Percentiles rank a stretch among this genome's conserved stretches.
phyloP scores from a whole-genome alignment of 176 grass and related monocot genomes.

The barley (Hordeum vulgare) region MorexV3_pseudomolecules_assembly NC_058520.1:377538986-377539485 shows the following conservation, averaged over 20 bases:
- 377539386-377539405: constrained; percentile 64
- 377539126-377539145: constrained; percentile 85
- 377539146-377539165: constrained; percentile 79
- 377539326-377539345: constrained; percentile 93
- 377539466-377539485: constrained; percentile 85
- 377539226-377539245: constrained; percentile 82
- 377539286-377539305: constrained; percentile 41
- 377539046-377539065: constrained; percentile 38
- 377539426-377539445: constrained; percentile 77
- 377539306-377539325: constrained; percentile 86
- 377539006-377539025: constrained; percentile 46
- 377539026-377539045: constrained; percentile 18
- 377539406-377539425: constrained; percentile 80
- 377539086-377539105: constrained; percentile 22
- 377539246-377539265: constrained; percentile 87
- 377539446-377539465: constrained; percentile 93
- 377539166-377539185: constrained; percentile 81
- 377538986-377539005: background rate
- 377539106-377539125: constrained; percentile 78
- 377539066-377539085: constrained; percentile 34
- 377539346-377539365: constrained; percentile 65
- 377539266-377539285: constrained; percentile 91
- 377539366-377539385: constrained; percentile 69
- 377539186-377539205: constrained; percentile 73
- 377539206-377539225: constrained; percentile 80